Percentiles rank a stretch among this genome's conserved stretches.
Conservation (phyloP, 495 filamentous ascomycete species). For the Aspergillus sparsus region DNA sequence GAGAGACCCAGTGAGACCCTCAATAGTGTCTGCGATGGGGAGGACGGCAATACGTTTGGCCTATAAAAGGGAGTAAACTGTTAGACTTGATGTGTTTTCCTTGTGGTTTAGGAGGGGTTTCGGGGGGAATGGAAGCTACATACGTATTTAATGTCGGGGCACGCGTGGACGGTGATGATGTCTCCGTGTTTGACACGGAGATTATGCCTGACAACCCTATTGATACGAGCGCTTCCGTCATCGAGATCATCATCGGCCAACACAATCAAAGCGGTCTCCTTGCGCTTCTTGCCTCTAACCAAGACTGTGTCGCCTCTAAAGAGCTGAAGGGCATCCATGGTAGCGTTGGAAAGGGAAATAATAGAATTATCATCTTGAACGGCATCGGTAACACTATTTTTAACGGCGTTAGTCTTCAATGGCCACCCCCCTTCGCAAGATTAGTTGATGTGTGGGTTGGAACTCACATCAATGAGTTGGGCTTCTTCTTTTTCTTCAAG, state of each 20-base stretch:
- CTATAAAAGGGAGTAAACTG: constrained; percentile 45
- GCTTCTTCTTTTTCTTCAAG: constrained; percentile 99
- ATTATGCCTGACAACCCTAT: constrained; percentile 97
- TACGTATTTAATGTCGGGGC: constrained; percentile 99
- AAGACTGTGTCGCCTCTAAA: constrained; percentile 98
- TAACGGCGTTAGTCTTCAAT: constrained; percentile 38
- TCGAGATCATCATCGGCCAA: constrained; percentile 97
- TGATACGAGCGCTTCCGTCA: constrained; percentile 93
- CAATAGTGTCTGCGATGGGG: constrained; percentile 95
- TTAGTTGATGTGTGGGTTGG: background rate
- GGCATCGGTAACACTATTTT: constrained; percentile 87
- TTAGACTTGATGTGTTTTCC: constrained; percentile 1
- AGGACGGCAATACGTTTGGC: constrained; percentile 99
- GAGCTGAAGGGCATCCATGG: constrained; percentile 96
- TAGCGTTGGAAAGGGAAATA: constrained; percentile 96
- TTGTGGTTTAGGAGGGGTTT: background rate
- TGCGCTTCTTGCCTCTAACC: constrained; percentile 99
- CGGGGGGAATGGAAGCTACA: constrained; percentile 31
- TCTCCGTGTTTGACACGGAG: constrained; percentile 98
- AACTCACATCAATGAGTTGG: constrained; percentile 90
- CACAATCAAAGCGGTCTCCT: constrained; percentile 97
- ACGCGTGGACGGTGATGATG: constrained; percentile 95
- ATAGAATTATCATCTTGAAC: constrained; percentile 99
- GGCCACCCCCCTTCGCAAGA: constrained; percentile 3
- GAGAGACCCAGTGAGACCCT: constrained; percentile 93